Percentiles rank a stretch among this genome's conserved stretches.
Evolutionary conservation across 2,329 filamentous ascomycete genomes (phyloP).

Genomic region (Dothideomycetes sp.): DNA sequence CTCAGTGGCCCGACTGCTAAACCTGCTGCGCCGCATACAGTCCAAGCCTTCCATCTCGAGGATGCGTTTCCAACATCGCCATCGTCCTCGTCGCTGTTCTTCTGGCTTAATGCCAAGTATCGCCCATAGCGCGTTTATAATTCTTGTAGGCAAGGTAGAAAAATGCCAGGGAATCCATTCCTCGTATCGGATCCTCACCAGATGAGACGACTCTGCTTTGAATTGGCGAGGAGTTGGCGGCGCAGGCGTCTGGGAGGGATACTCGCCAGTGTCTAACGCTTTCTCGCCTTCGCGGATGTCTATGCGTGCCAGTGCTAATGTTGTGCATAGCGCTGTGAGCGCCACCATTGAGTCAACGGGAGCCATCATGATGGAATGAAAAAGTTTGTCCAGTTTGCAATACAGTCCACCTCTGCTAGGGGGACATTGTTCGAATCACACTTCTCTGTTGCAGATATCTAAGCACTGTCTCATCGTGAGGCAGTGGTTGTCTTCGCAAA

Average conservation of each 20-base stretch:
- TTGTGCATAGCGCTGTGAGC: neutral
- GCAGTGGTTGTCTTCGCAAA: no score
- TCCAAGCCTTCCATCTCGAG: neutral
- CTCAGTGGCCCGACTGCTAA: neutral
- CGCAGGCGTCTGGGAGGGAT: neutral
- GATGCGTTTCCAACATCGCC: neutral
- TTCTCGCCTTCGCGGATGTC: neutral
- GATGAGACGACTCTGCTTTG: conserved; percentile 4
- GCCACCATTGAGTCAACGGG: neutral
- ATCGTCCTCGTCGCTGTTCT: neutral
- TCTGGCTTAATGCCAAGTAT: no score
- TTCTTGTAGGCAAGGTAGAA: neutral
- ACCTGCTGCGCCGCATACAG: neutral
- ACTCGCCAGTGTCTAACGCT: neutral
- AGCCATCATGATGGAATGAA: no score
- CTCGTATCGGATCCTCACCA: neutral
- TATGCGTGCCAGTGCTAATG: neutral
- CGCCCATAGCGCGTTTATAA: neutral
- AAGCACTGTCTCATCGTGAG: no score
- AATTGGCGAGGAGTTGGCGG: neutral
- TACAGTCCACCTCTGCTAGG: no score
- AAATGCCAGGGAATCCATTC: neutral
- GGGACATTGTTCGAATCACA: no score
- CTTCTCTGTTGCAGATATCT: no score
- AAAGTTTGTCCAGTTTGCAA: no score